Conservation (phyloP, 73 alveolate species). For the Stentor roeselii region DNA sequence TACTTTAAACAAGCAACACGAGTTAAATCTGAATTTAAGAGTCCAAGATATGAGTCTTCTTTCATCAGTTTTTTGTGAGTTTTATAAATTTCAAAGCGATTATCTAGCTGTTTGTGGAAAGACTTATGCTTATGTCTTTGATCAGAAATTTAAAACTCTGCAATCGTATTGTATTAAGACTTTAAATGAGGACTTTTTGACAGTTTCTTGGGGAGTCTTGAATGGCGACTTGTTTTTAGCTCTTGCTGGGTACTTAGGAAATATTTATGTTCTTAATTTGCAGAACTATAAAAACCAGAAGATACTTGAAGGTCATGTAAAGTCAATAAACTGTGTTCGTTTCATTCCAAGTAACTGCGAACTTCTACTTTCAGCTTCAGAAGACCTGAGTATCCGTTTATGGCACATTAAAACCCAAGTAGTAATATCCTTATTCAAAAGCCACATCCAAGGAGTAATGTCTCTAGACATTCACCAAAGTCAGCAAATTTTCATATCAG, state of each 20-base stretch:
- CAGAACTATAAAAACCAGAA: not conserved
- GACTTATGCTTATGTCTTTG: not conserved
- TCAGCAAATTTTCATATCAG: not conserved
- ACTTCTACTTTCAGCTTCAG: not conserved
- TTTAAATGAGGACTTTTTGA: not conserved
- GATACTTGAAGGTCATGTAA: not conserved
- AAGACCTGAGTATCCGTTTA: not conserved
- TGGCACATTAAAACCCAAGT: not conserved
- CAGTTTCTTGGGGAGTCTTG: not conserved
- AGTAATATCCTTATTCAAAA: not conserved
- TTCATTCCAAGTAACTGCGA: not conserved
- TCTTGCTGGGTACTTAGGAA: not conserved
- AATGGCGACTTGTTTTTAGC: not conserved
- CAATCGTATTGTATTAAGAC: not conserved
- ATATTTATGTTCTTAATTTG: not conserved
- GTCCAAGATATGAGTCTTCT: not conserved
- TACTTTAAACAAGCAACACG: not conserved
- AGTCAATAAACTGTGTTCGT: not conserved
- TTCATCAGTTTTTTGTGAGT: not conserved
- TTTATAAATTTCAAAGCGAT: not conserved
- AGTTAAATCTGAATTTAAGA: no score
- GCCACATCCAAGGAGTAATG: slow-evolving; percentile 6
- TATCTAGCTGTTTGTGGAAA: not conserved
- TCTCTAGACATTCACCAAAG: not conserved
- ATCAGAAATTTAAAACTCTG: not conserved